phyloP scores from a whole-genome alignment of 1,284 basidiomycete species.

The Phellinidium pouzarii region DNA sequence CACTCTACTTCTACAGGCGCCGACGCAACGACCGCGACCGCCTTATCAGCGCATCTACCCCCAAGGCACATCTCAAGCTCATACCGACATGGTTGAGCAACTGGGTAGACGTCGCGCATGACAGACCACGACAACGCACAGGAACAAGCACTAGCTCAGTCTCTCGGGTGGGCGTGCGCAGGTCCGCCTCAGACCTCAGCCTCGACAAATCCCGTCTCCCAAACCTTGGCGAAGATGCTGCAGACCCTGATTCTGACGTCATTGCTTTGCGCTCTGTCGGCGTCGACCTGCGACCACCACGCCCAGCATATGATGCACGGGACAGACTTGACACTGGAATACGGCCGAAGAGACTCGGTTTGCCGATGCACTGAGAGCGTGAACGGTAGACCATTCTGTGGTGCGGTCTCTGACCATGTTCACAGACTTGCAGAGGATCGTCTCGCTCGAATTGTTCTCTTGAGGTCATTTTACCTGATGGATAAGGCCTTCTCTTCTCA shows the following conservation, averaged over 20 bases:
- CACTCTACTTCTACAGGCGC: background rate
- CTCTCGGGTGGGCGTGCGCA: background rate
- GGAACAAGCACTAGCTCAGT: no score
- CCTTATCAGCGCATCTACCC: background rate
- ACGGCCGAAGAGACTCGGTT: slow-evolving; percentile 5
- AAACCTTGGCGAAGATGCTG: background rate
- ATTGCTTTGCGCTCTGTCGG: slow-evolving; percentile 8
- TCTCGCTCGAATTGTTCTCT: no score
- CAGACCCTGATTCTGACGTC: slow-evolving; percentile 1
- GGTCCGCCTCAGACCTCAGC: background rate
- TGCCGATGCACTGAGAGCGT: background rate
- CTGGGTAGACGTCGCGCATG: background rate
- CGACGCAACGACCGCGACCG: slow-evolving; percentile 4
- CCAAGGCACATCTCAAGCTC: background rate
- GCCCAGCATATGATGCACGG: slow-evolving; percentile 1
- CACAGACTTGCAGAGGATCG: no score
- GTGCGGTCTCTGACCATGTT: no score
- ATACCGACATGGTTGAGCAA: slow-evolving; percentile 9
- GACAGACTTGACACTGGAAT: background rate
- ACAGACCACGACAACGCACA: background rate
- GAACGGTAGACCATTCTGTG: no score
- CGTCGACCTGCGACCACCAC: background rate
- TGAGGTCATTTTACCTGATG: no score
- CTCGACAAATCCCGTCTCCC: background rate
- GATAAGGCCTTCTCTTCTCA: no score